phyloP scores from a whole-genome alignment of 2,329 filamentous ascomycete species.

The Colletotrichum navitas region DNA sequence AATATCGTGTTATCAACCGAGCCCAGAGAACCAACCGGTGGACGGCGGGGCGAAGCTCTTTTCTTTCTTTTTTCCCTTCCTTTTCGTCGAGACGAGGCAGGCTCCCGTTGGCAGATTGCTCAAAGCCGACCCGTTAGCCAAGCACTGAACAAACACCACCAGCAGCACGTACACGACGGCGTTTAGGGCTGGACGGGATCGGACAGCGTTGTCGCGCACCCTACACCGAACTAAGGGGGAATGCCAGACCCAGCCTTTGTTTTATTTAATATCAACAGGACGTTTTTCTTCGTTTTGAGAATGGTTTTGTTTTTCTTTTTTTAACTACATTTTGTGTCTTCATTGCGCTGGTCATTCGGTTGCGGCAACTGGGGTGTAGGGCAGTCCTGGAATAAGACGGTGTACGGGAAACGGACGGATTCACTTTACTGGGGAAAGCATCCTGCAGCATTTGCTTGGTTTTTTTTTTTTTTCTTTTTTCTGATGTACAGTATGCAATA shows the following conservation, averaged over 20 bases:
- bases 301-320: constrained; percentile 7
- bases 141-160: constrained; percentile 13
- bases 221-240: constrained; percentile 33
- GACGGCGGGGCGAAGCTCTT: constrained; percentile 2
- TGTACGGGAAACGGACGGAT: constrained; percentile 39
- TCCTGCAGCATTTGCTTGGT: constrained; percentile 39
- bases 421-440: constrained; percentile 39
- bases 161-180: constrained; percentile 35
- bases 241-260: constrained; percentile 34
- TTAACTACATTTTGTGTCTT: constrained; percentile 39
- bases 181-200: constrained; percentile 34
- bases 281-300: constrained; percentile 19
- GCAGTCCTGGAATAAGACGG: constrained; percentile 41
- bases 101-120: constrained; percentile 29
- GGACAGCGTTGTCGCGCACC: constrained; percentile 35
- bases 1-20: constrained; percentile 16
- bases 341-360: constrained; percentile 40
- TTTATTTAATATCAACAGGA: constrained; percentile 42
- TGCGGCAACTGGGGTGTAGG: constrained; percentile 40
- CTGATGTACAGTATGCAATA: constrained; percentile 43
- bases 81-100: constrained; percentile 24
- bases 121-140: constrained; percentile 19
- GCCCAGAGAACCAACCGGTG: constrained; percentile 4
- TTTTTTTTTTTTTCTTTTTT: constrained; percentile 2
- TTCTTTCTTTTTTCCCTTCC: too few relatives aligned